phyloP scores from a whole-genome alignment of 176 grass and related monocot species.

The Neostapfia colusana region DNA sequence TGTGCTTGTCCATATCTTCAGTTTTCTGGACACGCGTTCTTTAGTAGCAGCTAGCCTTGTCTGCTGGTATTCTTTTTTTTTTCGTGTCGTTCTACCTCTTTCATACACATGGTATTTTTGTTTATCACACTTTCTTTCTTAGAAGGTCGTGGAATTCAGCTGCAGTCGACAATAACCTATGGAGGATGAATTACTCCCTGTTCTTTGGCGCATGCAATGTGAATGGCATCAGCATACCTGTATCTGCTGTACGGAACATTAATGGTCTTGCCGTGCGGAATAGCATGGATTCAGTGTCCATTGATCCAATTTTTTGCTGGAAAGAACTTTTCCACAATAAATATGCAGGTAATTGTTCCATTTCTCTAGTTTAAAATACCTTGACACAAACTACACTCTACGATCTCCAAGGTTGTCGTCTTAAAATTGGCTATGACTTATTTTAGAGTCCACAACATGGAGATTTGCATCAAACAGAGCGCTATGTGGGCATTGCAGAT shows the following conservation, averaged over 20 bases:
- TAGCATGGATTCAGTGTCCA: conserved; percentile 17
- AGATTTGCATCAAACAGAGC: conserved; percentile 62
- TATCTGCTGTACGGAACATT: conserved; percentile 16
- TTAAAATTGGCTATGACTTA: conserved; percentile 29
- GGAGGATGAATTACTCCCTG: conserved; percentile 61
- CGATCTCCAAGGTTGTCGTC: background rate
- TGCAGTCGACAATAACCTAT: conserved; percentile 66
- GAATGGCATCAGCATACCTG: conserved; percentile 4
- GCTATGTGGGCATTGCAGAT: conserved; percentile 55
- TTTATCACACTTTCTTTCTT: conserved; percentile 28
- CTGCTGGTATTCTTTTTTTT: conserved; percentile 71
- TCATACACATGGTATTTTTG: conserved; percentile 18
- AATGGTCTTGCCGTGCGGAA: conserved; percentile 15
- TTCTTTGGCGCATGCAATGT: conserved; percentile 47
- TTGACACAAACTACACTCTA: background rate
- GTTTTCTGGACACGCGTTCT: conserved; percentile 78
- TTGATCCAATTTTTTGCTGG: conserved; percentile 47
- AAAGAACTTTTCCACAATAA: conserved; percentile 51
- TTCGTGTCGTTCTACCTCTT: conserved; percentile 10
- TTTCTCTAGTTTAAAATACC: conserved; percentile 19
- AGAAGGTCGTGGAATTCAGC: conserved; percentile 88
- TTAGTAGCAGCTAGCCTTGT: conserved; percentile 64
- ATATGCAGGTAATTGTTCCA: conserved; percentile 40
- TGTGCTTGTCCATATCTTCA: conserved; percentile 76
- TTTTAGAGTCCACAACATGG: conserved; percentile 44